phyloP scores from a whole-genome alignment of 2,329 filamentous ascomycete genomes.

The Chrysoporthe cubensis region DNA sequence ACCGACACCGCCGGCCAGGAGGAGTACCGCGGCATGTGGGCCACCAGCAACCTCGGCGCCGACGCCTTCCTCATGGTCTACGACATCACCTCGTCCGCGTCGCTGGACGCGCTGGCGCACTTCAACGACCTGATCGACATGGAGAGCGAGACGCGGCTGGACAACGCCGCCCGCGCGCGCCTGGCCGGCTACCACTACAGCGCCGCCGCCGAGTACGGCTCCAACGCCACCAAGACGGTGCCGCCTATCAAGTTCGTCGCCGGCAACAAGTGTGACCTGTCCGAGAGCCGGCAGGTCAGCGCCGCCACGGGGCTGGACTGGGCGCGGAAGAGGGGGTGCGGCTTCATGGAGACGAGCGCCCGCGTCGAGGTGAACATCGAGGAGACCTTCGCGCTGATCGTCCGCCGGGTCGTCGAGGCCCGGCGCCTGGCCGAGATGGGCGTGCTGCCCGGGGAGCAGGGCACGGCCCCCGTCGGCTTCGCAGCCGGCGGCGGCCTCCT shows the following conservation, averaged over 20 bases:
- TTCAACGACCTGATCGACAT: constrained; percentile 86
- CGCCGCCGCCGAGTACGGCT: constrained; percentile 35
- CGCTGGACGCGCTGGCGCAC: constrained; percentile 73
- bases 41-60: constrained; percentile 73
- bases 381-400: constrained; percentile 79
- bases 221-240: constrained; percentile 54
- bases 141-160: constrained; percentile 71
- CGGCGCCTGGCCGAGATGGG: constrained; percentile 55
- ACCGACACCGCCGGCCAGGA: constrained; percentile 90
- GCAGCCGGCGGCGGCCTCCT: constrained; percentile 31
- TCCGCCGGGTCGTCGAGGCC: constrained; percentile 64
- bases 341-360: constrained; percentile 90
- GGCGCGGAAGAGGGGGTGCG: constrained; percentile 73
- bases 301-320: constrained; percentile 75
- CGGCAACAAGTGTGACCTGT: constrained; percentile 84
- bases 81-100: constrained; percentile 75
- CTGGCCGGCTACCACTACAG: constrained; percentile 46
- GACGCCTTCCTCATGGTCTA: constrained; percentile 88
- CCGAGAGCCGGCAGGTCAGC: constrained; percentile 69
- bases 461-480: constrained; percentile 33
- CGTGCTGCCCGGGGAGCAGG: constrained; percentile 42
- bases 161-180: constrained; percentile 61
- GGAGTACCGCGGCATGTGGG: constrained; percentile 88
- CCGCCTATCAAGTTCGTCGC: constrained; percentile 82
- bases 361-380: constrained; percentile 86